A percentile compares a stretch with the other conserved stretches of the same genome.
phyloP scores from a whole-genome alignment of 1,284 basidiomycete species.

The Microbotryum intermedium region DNA sequence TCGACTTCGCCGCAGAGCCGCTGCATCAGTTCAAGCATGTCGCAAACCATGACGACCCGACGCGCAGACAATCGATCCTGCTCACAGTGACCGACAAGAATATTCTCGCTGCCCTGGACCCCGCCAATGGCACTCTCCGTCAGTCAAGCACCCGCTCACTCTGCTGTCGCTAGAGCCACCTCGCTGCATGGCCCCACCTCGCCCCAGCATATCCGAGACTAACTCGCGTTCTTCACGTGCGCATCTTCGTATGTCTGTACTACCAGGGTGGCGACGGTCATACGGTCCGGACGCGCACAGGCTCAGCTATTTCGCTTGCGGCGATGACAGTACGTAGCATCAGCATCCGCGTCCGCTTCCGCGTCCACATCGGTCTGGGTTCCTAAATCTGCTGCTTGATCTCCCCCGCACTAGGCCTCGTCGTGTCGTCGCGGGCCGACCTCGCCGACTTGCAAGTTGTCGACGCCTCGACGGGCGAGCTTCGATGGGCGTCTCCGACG shows the following conservation, averaged over 20 bases:
- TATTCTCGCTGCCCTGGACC: slow-evolving; percentile 66
- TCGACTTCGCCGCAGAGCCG: background rate
- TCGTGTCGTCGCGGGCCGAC: background rate
- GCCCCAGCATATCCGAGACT: too few relatives aligned
- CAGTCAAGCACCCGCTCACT: slow-evolving; percentile 35
- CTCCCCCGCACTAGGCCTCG: background rate
- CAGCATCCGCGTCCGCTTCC: background rate
- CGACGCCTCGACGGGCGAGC: too few relatives aligned
- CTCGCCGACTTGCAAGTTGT: too few relatives aligned
- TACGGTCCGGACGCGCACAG: slow-evolving; percentile 60
- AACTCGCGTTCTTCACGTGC: too few relatives aligned
- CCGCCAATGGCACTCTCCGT: slow-evolving; percentile 65
- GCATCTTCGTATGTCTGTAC: too few relatives aligned
- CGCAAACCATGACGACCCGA: slow-evolving; percentile 34
- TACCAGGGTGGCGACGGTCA: slow-evolving; percentile 68
- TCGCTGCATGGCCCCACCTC: too few relatives aligned
- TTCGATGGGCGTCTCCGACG: too few relatives aligned
- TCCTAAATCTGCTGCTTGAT: background rate
- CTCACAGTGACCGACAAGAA: slow-evolving; percentile 66
- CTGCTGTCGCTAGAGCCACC: background rate
- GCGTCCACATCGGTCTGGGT: too few relatives aligned
- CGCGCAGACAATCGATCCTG: slow-evolving; percentile 44
- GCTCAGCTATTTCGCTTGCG: slow-evolving; percentile 56
- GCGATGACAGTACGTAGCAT: slow-evolving; percentile 37
- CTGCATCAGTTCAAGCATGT: slow-evolving; percentile 10